These are phyloP conservation scores for Aspergillus jensenii DNA, from an alignment of 2,329 filamentous ascomycete genomes.

Conservation along the genomic window DNA sequence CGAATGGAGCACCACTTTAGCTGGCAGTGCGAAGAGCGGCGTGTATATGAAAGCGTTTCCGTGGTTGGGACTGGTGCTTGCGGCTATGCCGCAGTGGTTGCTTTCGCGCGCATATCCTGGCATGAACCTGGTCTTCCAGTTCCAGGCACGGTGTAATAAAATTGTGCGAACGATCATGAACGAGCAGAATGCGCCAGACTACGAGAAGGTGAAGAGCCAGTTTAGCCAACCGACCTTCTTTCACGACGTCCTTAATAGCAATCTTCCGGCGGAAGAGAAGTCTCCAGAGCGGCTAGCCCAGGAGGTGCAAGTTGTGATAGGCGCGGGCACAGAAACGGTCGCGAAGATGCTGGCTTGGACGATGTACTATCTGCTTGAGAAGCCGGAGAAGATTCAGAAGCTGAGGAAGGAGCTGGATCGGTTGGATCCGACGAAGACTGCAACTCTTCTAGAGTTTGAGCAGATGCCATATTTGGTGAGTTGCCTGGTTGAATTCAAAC, in stretches of 20 bases:
- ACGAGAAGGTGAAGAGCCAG: slow-evolving; percentile 3
- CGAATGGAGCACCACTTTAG: slow-evolving; percentile 25
- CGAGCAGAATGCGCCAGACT: neutral
- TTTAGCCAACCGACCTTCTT: slow-evolving; percentile 26
- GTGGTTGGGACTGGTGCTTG: slow-evolving; percentile 10
- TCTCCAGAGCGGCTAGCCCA: slow-evolving; percentile 28
- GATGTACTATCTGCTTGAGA: slow-evolving; percentile 13
- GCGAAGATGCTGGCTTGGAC: slow-evolving; percentile 11
- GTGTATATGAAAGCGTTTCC: slow-evolving; percentile 16
- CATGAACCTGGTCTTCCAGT: slow-evolving; percentile 16
- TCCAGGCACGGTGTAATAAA: slow-evolving; percentile 14
- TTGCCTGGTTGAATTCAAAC: neutral
- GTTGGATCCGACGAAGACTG: slow-evolving; percentile 11
- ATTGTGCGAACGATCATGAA: slow-evolving; percentile 19
- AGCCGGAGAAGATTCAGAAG: slow-evolving; percentile 15
- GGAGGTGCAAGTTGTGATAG: slow-evolving; percentile 30
- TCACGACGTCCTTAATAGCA: slow-evolving; percentile 29
- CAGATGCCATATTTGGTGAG: slow-evolving; percentile 26
- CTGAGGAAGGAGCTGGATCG: slow-evolving; percentile 20
- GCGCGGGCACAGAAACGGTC: slow-evolving; percentile 27
- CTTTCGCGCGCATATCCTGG: slow-evolving; percentile 6
- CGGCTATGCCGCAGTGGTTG: slow-evolving; percentile 1
- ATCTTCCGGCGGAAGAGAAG: slow-evolving; percentile 34
- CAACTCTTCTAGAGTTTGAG: slow-evolving; percentile 25
- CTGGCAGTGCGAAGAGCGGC: slow-evolving; percentile 14